phyloP scores from a whole-genome alignment of 1,139 yeast genomes.

The Komagataea norvegica region DNA sequence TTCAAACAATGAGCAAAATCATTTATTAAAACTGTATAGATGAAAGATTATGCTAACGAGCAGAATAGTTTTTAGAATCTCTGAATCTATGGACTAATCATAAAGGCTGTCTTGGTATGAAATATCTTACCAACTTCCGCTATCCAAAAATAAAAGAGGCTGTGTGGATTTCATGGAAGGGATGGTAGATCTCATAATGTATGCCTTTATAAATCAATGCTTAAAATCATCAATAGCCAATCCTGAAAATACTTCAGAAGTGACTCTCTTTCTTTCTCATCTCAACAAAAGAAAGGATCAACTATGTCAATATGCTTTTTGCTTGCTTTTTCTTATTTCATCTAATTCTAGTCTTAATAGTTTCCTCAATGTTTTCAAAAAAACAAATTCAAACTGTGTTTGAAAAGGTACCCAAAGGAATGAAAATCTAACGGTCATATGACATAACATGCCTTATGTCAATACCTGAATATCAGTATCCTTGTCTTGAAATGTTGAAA shows the following conservation, averaged over 20 bases:
- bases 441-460: constrained; percentile 1
- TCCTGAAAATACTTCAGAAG: too few relatives aligned
- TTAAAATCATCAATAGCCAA: not conserved
- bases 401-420: constrained; percentile 5
- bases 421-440: too few relatives aligned
- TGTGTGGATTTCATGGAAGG: not conserved
- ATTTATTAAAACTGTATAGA: constrained; percentile 13
- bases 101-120: too few relatives aligned
- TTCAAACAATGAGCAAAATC: not conserved
- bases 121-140: too few relatives aligned
- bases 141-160: too few relatives aligned
- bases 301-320: constrained; percentile 1
- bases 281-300: constrained; percentile 6
- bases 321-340: constrained; percentile 1
- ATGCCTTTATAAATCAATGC: not conserved
- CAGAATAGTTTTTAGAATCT: too few relatives aligned
- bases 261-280: constrained; percentile 8
- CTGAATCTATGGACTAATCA: not conserved
- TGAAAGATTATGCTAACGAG: constrained; percentile 8
- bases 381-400: not conserved
- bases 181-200: not conserved
- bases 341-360: constrained; percentile 5
- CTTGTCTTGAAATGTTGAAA: not conserved
- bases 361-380: not conserved
- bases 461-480: too few relatives aligned